A percentile compares a stretch with the other conserved stretches of the same genome.
phyloP scores from a whole-genome alignment of 2,329 filamentous ascomycete species.

The Orbilia javanica region DNA sequence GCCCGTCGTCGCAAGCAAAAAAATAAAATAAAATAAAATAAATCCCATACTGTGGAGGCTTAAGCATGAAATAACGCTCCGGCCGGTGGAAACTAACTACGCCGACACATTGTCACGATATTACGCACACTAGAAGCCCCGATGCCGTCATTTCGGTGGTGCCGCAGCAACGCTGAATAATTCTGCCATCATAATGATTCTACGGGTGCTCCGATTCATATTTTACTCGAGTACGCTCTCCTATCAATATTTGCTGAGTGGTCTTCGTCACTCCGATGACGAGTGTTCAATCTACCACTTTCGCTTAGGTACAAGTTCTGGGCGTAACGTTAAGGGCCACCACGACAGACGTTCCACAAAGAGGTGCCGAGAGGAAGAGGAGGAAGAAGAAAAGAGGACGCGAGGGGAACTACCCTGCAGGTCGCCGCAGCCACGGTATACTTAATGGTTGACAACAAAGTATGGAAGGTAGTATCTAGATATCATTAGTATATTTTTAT shows the following conservation, averaged over 20 bases:
- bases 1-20: background rate
- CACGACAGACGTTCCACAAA: too few species aligned
- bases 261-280: slow-evolving; percentile 26
- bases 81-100: background rate
- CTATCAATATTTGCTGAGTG: slow-evolving; percentile 4
- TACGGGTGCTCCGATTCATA: background rate
- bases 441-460: too few species aligned
- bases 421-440: too few species aligned
- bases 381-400: too few species aligned
- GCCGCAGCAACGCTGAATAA: slow-evolving; percentile 10
- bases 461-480: too few species aligned
- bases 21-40: too few species aligned
- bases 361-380: too few species aligned
- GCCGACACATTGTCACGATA: background rate
- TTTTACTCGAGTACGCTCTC: too few species aligned
- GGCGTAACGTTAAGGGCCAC: slow-evolving; percentile 23
- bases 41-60: too few species aligned
- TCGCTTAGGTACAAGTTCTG: background rate
- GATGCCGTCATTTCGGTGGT: background rate
- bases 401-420: too few species aligned
- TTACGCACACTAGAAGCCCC: background rate
- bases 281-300: slow-evolving; percentile 3
- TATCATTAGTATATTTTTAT: too few species aligned
- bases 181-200: background rate
- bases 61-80: background rate